Evolutionary conservation across 108 stramenopile species (phyloP), one percentile per base, ranked within the genome.

Genomic region (Pseudonitzschia pungens): DNA sequence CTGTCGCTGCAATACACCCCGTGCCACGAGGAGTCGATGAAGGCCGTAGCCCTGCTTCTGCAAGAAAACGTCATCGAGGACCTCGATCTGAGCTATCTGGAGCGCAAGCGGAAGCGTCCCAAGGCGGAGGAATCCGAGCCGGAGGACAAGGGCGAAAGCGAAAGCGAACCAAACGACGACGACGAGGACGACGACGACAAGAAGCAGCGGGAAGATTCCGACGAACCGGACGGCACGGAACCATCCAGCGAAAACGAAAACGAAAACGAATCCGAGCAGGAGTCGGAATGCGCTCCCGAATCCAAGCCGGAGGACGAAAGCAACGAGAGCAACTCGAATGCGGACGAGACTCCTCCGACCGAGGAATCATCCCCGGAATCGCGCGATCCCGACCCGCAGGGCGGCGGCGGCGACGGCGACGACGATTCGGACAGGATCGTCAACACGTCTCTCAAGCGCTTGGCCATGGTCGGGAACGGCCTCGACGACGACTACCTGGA

Each of bases 11-110:
- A 74, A 26, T 31, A 62, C 43, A 79, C 68, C 55, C 9, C 59
- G 29, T 79, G 78, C 69, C 62, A 70, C 9, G 32, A 57, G 16
- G 33, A 79, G 62, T 65, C 65, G 4, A 79, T 79, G 78, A 4
- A 50, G 16, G 60, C 63, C 22, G 50, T 72, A 28, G 73, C 72
- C 24, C 26, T 48, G 14, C 63, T 72, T 6, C 50, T 79, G 26
- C 78, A 74, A 51, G 68, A 55, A 59, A 70, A 79, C 36, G 55
- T 50, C 0, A 29, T 79, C 5, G 63, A 74, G 18, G 62, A 70
- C 27, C 56, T 79, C 36, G 68, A 79, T 32, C 51, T 79, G 78
- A 79, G 78, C 51, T 79, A 74, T 40, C 53, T 79, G 22, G 29
- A 69, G 18, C 72, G 78, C 11, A 21, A 56, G 31, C 69, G 54